Base-by-base conservation (phyloP, 495 filamentous ascomycete genomes). In the Penicillium atrosanguineum region DNA sequence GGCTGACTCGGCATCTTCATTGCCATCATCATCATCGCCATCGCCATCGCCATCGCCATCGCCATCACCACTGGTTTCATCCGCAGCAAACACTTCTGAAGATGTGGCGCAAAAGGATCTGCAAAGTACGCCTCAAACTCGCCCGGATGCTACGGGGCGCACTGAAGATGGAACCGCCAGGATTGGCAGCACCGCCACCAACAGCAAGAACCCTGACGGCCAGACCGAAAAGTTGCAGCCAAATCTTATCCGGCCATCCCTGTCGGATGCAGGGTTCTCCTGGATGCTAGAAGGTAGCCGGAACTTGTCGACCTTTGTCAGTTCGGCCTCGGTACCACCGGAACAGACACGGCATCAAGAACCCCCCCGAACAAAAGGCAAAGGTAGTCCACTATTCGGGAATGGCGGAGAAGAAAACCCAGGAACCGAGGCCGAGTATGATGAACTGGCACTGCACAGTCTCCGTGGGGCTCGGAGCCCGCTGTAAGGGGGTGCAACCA, bases 201-300 rank as follows among this genome's bases (percentile, higher is more conserved):
- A 23, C 36, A 42, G 18, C 37, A 25, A 38, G 39, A 55, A 38
- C 25, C 37, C 46, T 44, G 54, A 46, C 37, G 46, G 45, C 16
- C 46, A 59, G 26, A 23, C 48, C 26, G 59, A 57, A 37, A 48
- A 34, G 16, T 40, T 47, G 29, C 60, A 51, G 47, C 28, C 5
- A 19, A 18, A 56, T 26, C 21, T 14, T 47, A 51, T 15, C n/a
- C 64, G 64, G 26, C 59, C 64, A 46, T 65, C 64, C 40, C 76
- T 98, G 15, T 86, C 91, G 15, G 86, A 96, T 55, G 91, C 91
- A 25, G 87, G 85, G 8, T 97, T 96, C 65, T 87, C 92, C 11
- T 98, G 92, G 92, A 97, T 98, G 91, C 79, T 98, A n/a, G 83
- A 79, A 23, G 74, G 80, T 50, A 77, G 76, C 44, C 72, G 72